Base-by-base conservation (phyloP, 1,284 basidiomycete genomes). In the Cerrena zonata region DNA sequence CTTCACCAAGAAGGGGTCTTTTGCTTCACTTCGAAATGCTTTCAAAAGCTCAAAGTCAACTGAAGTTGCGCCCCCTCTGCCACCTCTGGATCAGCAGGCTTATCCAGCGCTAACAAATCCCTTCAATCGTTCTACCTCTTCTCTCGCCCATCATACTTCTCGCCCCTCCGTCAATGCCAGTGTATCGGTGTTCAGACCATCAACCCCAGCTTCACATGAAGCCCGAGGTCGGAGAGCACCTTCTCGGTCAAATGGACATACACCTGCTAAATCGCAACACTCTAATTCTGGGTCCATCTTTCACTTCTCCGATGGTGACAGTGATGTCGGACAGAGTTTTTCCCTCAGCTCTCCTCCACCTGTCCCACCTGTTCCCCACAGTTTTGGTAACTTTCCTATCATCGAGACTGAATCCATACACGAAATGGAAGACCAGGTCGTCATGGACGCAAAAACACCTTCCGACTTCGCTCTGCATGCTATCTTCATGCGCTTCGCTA, bases 381-480 rank as follows among this genome's bases (percentile, higher is more conserved):
- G 71, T 15, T 78, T 81, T 61, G 75, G 76, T 2, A 69, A 58
- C 4, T 60, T 70, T 19, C 58, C 65, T 41, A 65, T 71, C 13
- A 75, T 75, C 40, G 84, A 86, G 39, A 76, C 77, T 2, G 75
- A 76, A 2, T 66, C 71, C 2, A 58, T 71, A 13, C 68, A 72
- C 0, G 85, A 87, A 46, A 61, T 71, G 26, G 83, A 84, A 21
- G 83, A 87, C 56, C 82, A 80, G 55, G 75, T 84, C 39, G 69
- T 77, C 11, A 75, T 80, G 59, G 84, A 86, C 50, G 84, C 84
- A 2, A 84, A 82, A 60, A 91, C 86, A 11, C 91, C 91, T 0
- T 84, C 85, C 0, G 91, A 94, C 58, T 92, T 89, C 60, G 91
- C 91, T 1, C 69, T 94, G 27, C 86, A 91, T 61, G 88, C 90